A percentile compares a stretch with the other conserved stretches of the same genome.
Evolutionary conservation across 2,329 filamentous ascomycete species (phyloP).

Genomic region (Xylariaceae sp.): DNA sequence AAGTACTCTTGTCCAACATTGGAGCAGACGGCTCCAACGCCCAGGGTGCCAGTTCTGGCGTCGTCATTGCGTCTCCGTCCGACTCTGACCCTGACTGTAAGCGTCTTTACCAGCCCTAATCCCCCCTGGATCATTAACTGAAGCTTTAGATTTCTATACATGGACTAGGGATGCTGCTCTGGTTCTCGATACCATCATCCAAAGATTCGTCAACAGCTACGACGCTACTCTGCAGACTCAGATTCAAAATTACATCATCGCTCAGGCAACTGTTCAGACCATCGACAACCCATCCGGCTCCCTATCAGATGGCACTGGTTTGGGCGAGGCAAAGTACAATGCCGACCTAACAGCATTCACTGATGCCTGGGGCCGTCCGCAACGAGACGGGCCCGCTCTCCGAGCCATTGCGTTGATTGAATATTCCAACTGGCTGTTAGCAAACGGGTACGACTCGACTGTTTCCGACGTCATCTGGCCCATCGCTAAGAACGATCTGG

Average conservation of each 20-base stretch:
- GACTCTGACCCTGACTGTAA: slow-evolving; percentile 58
- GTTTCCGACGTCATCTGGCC: slow-evolving; percentile 68
- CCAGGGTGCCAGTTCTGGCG: slow-evolving; percentile 49
- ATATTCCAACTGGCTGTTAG: slow-evolving; percentile 73
- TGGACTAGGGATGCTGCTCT: slow-evolving; percentile 78
- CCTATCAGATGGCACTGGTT: slow-evolving; percentile 52
- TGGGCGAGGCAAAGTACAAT: slow-evolving; percentile 76
- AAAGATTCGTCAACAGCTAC: slow-evolving; percentile 64
- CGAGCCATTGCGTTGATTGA: slow-evolving; percentile 72
- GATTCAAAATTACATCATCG: slow-evolving; percentile 69
- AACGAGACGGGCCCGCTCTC: slow-evolving; percentile 78
- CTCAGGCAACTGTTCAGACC: slow-evolving; percentile 68
- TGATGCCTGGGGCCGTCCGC: slow-evolving; percentile 74
- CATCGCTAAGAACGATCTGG: slow-evolving; percentile 73
- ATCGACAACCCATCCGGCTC: slow-evolving; percentile 71
- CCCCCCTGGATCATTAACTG: slow-evolving; percentile 5
- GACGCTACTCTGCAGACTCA: slow-evolving; percentile 58
- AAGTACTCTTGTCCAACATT: slow-evolving; percentile 61
- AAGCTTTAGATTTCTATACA: slow-evolving; percentile 68
- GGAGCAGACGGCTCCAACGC: slow-evolving; percentile 56
- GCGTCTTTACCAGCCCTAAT: slow-evolving; percentile 25
- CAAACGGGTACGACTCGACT: slow-evolving; percentile 63
- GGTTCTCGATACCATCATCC: slow-evolving; percentile 69
- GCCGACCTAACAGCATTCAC: slow-evolving; percentile 66
- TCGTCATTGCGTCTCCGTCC: slow-evolving; percentile 61